Base-by-base conservation (phyloP, 306 rosid genomes). In the Albizia julibrissin region DNA sequence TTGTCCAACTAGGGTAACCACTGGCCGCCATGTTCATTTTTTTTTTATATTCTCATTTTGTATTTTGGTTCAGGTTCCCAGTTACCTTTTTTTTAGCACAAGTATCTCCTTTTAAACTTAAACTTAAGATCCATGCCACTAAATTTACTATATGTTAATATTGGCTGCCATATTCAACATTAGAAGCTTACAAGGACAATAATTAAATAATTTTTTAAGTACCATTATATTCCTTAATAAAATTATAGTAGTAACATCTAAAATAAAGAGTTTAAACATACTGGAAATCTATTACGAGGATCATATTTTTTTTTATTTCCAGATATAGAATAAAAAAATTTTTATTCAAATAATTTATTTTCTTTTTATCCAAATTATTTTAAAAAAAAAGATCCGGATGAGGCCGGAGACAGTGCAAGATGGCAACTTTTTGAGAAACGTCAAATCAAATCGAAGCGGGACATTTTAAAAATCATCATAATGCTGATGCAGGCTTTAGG, bases 71-170 rank as follows among this genome's bases (percentile, higher is more conserved):
- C 0, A 0, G 39, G 1, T 34, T 34, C 5, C 1, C 5, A 7
- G 7, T 34, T 34, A 5, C n/a, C n/a, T 5, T 0, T 5, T 1
- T 5, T 4, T 0, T 1, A 34, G 5, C 6, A 34, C 0, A 34
- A 34, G 5, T 34, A 0, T 34, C 0, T 5, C 7, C 0, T 3
- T 5, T 4, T 1, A 29, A 0, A 4, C 39, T 34, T 0, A 34
- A 34, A 34, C 6, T 34, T 0, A 4, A 5, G 1, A 4, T 0
- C 0, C 1, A 5, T 4, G 4, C 37, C 6, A 1, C 0, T 34
- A 34, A 34, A 34, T 0, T 0, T 5, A 5, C 39, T 34, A 1
- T 34, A 34, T 5, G 8, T 34, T 34, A 5, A 5, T 34, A 27
- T 7, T 33, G 0, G 24, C 22, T 14, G 24, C 14, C 43, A 16